Conservation (phyloP, 2,329 filamentous ascomycete genomes). For the Penicillium sp. region DNA sequence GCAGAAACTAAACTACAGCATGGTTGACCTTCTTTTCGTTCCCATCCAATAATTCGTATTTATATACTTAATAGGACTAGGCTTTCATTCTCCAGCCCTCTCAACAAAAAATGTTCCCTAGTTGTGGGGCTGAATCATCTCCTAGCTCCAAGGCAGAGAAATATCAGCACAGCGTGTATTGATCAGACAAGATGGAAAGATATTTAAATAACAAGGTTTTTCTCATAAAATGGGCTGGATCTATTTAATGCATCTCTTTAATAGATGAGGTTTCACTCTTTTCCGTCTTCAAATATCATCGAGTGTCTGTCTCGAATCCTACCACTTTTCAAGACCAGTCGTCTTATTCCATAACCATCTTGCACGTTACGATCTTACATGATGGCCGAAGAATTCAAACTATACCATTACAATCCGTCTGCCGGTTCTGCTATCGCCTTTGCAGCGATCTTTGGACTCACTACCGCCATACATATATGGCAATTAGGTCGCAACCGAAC, state of each 20-base stretch:
- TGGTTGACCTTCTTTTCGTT: background rate
- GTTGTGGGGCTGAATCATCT: background rate
- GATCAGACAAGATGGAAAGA: background rate
- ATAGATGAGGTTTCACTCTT: background rate
- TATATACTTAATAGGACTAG: background rate
- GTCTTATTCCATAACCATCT: background rate
- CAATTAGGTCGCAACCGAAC: conserved; percentile 17
- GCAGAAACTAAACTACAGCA: background rate
- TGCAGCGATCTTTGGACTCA: conserved; percentile 28
- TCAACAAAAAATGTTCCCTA: background rate
- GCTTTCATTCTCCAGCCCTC: background rate
- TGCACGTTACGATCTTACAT: background rate
- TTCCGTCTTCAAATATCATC: background rate
- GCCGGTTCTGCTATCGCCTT: conserved; percentile 9
- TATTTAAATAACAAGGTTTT: background rate
- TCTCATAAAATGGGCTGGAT: background rate
- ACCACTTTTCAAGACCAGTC: background rate
- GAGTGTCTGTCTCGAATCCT: background rate
- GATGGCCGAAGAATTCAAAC: conserved; percentile 9
- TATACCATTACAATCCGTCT: conserved; percentile 21
- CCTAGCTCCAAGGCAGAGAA: background rate
- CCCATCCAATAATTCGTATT: background rate
- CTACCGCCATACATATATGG: conserved; percentile 12
- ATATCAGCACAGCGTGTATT: background rate
- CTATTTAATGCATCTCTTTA: background rate